Percentiles rank a stretch among this genome's conserved stretches.
These are phyloP conservation scores for Drechmeria coniospora DNA, from an alignment of 2,329 filamentous ascomycete genomes.

Conservation along the genomic window DNA sequence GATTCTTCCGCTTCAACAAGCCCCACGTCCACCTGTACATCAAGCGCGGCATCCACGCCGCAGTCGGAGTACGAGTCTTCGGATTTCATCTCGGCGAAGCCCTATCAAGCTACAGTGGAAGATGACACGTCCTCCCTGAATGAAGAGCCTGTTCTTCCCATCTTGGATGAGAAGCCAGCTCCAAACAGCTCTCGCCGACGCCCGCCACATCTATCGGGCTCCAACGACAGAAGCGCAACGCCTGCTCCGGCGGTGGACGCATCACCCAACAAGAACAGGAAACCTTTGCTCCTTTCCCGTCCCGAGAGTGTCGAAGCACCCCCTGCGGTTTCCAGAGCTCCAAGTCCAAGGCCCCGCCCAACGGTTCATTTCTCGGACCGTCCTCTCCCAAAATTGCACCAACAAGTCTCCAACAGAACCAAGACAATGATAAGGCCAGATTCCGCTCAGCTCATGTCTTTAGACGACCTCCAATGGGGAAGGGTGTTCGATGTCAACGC, in stretches of 20 bases:
- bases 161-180: background rate
- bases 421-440: too few species aligned
- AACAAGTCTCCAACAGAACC: too few species aligned
- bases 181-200: constrained; percentile 1
- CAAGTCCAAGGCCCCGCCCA: constrained; percentile 8
- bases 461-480: constrained; percentile 62
- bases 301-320: background rate
- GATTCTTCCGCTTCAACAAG: background rate
- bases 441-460: constrained; percentile 11
- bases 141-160: background rate
- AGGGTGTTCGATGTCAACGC: constrained; percentile 54
- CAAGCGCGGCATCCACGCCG: background rate
- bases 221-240: too few species aligned
- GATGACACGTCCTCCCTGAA: constrained; percentile 1
- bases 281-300: too few species aligned
- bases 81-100: constrained; percentile 3
- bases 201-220: too few species aligned
- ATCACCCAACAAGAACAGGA: too few species aligned
- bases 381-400: constrained; percentile 11
- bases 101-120: constrained; percentile 9
- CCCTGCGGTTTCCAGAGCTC: constrained; percentile 2
- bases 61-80: constrained; percentile 1
- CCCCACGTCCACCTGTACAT: background rate
- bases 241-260: too few species aligned
- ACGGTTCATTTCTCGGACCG: constrained; percentile 17